Percentiles rank a stretch among this genome's conserved stretches.
Evolutionary conservation across 1,284 basidiomycete genomes (phyloP).

Genomic region (Microbotryum lychnidis-dioicae): DNA sequence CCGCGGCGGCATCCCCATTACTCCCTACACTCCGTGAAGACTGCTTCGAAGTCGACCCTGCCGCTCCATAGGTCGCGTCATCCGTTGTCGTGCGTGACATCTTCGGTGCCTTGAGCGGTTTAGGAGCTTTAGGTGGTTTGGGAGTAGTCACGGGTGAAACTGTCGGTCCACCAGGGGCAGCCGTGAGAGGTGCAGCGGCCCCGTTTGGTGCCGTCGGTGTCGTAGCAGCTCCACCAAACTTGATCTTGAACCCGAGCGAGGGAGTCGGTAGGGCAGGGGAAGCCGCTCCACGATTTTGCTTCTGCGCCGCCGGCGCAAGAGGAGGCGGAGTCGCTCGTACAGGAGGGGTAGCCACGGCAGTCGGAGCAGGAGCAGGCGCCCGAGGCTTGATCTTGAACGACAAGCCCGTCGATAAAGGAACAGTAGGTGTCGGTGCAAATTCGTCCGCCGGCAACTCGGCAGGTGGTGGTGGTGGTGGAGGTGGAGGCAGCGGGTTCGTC

Average conservation of each 20-base stretch:
- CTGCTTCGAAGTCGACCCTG: neutral
- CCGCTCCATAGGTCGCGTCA: slow-evolving; percentile 1
- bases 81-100: neutral
- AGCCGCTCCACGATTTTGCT: slow-evolving; percentile 16
- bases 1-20: too few relatives aligned
- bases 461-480: slow-evolving; percentile 23
- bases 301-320: slow-evolving; percentile 43
- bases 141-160: neutral
- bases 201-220: neutral
- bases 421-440: too few relatives aligned
- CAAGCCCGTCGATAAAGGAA: too few relatives aligned
- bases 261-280: slow-evolving; percentile 8
- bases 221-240: slow-evolving; percentile 2
- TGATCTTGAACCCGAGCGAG: slow-evolving; percentile 10
- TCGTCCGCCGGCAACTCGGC: neutral
- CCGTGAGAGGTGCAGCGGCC: too few relatives aligned
- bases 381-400: slow-evolving; percentile 2
- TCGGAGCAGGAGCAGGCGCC: neutral
- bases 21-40: neutral
- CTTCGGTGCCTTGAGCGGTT: neutral
- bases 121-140: slow-evolving; percentile 4
- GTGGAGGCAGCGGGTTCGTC: slow-evolving; percentile 16
- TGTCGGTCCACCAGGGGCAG: neutral
- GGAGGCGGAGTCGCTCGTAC: slow-evolving; percentile 23
- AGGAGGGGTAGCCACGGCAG: neutral